Base-by-base conservation (phyloP, 805 yeast genomes). In the Tanozyma kutaoensis region DNA sequence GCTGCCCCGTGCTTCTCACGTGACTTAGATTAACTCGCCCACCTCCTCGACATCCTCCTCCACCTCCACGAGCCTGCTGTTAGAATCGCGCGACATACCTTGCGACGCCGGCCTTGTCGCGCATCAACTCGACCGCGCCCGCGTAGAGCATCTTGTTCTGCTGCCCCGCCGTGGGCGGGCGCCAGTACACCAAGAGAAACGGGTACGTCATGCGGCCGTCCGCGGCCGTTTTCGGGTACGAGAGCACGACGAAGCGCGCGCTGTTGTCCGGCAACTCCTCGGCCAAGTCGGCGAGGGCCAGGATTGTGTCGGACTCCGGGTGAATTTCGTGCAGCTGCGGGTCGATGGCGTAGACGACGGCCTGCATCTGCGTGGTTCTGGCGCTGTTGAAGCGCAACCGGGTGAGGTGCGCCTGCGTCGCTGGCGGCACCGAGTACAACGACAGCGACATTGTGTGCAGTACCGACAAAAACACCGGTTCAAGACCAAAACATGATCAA, bases 61-160 rank as follows among this genome's bases (percentile, higher is more conserved):
- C 15, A 72, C 42, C 40, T 76, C 77, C 22, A 76, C 57, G 20
- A 77, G 58, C 42, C 73, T 64, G 43, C 28, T 17, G 11, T 49
- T 44, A 16, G 9, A 5, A 11, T 6, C 5, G 15, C 24, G 28
- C 28, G 37, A 55, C 60, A 40, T 58, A 49, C 72, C 64, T 60
- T 17, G 69, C 57, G n/a, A 81, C 84, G 12, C 84, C 82, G n/a
- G 86, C 76, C 38, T 76, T 75, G 26, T 69, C 73, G 48, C 88
- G 66, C 31, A 86, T 65, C 36, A 76, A 52, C 46, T 86, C 95
- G 14, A 81, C 69, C 2, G 94, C 93, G 4, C 91, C 93, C 1
- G 95, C 96, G 41, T 84, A 85, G 26, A 81, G 53, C 96, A 85
- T 86, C 48, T 77, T 74, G 43, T 68, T 61, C 29, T 78, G 80